Evolutionary conservation across 306 rosid genomes (phyloP), one percentile per base, ranked within the genome.

Genomic region (Cucurbita maxima): DNA sequence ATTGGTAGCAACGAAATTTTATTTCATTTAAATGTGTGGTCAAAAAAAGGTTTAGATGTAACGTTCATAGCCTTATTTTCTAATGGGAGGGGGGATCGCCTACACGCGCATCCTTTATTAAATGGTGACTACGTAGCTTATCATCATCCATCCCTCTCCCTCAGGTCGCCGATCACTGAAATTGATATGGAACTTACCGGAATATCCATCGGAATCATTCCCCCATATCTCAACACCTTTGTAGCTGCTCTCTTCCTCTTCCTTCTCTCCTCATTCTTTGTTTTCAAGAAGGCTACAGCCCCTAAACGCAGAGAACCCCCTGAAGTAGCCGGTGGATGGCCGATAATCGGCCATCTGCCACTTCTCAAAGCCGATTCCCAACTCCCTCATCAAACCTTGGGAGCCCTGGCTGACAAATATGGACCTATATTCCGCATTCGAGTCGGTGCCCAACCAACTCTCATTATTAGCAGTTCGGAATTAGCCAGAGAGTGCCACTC

Each of bases 311-410:
- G 5, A 44, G 40, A 13, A 8, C 54, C 72, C 8, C 93, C 90
- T 1, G 73, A 83, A 76, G 86, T 83, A 4, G 50, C 75, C 0
- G 89, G 93, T 1, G 86, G 88, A 1, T 87, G 91, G 96, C 96
- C 96, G 10, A 18, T 90, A 34, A 75, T 90, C 19, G 96, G 96
- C 10, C 91, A 90, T 36, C 83, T 90, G 14, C 79, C 3, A 44
- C 81, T 84, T 18, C 73, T 88, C 10, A 44, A 58, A 58, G 4
- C 0, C 59, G 7, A 37, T 73, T 16, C 87, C 3, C 22, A 64
- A 19, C 72, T 80, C 44, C 82, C 88, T 51, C 78, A 87, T 78
- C 55, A 77, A 12, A 48, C 83, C 38, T 51, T 89, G 34, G 91
- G 84, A 41, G 73, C 77, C 73, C 68, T 90, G 70, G 83, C 88